Evolutionary conservation across 1,284 basidiomycete species (phyloP).

Genomic region (Schizophyllum amplum): DNA sequence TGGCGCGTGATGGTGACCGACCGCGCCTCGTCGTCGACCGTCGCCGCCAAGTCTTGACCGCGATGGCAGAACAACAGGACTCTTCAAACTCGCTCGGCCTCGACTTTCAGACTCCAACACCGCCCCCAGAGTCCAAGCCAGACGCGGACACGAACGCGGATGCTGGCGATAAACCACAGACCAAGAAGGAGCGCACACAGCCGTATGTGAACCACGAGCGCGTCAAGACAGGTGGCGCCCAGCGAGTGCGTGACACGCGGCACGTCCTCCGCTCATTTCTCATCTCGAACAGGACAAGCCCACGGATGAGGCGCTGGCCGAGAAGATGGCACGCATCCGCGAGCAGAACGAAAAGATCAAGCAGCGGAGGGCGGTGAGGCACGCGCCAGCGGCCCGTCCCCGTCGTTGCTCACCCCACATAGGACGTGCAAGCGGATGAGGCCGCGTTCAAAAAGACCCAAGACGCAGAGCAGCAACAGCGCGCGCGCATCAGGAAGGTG

Average conservation of each 20-base stretch:
- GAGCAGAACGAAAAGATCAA: constrained; percentile 80
- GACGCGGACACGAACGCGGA: constrained; percentile 12
- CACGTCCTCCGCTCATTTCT: constrained; percentile 1
- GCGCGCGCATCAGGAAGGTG: constrained; percentile 49
- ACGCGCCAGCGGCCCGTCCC: constrained; percentile 6
- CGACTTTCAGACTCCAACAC: constrained; percentile 41
- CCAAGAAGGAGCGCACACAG: constrained; percentile 32
- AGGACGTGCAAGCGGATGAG: constrained; percentile 75
- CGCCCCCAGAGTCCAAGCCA: constrained; percentile 10
- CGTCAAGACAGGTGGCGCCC: constrained; percentile 69
- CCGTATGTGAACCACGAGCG: constrained; percentile 72
- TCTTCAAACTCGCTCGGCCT: constrained; percentile 58
- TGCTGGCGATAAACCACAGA: constrained; percentile 15
- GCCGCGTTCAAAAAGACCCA: constrained; percentile 65
- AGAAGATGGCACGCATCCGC: constrained; percentile 66
- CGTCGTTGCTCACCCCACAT: constrained; percentile 5
- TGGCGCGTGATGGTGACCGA: not conserved
- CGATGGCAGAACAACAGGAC: constrained; percentile 25
- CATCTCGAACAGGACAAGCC: constrained; percentile 52
- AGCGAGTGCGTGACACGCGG: constrained; percentile 41
- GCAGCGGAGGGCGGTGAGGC: constrained; percentile 54
- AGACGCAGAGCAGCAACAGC: constrained; percentile 46
- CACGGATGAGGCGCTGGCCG: constrained; percentile 60
- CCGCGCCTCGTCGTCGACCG: not conserved
- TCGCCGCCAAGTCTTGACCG: not conserved